A percentile compares a stretch with the other conserved stretches of the same genome.
These are phyloP conservation scores for Rhizopus sp. DNA, from an alignment of 371 early-diverging fungal species.

Conservation along the genomic window DNA sequence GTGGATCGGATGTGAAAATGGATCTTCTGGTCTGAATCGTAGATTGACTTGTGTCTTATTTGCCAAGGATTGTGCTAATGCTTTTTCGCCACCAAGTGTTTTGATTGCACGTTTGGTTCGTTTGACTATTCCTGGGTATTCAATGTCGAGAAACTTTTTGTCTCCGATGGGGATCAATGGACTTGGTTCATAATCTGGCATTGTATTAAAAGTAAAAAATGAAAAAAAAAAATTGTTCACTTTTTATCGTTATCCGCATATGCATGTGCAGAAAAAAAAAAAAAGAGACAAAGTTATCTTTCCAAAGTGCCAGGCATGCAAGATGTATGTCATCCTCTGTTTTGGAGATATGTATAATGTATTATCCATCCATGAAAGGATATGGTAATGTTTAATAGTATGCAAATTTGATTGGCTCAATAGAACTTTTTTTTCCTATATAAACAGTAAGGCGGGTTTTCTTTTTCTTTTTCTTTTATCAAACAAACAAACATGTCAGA, in stretches of 20 bases:
- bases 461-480: not conserved
- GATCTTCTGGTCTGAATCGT: constrained; percentile 54
- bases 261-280: not conserved
- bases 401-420: no score
- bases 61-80: constrained; percentile 23
- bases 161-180: constrained; percentile 25
- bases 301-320: no score
- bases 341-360: no score
- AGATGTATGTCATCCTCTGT: no score
- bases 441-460: not conserved
- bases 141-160: constrained; percentile 50
- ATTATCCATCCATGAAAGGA: no score
- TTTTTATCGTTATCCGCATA: not conserved
- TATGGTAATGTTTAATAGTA: no score
- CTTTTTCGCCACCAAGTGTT: constrained; percentile 55
- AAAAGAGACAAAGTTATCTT: not conserved
- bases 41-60: constrained; percentile 40
- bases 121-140: constrained; percentile 63
- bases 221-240: constrained; percentile 4
- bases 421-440: not conserved
- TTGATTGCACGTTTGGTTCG: constrained; percentile 41
- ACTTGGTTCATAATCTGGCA: constrained; percentile 16
- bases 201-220: not conserved
- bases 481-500: not conserved
- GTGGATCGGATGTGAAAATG: constrained; percentile 65